Conservation (phyloP, 305 asterid genomes). For the Petunia hybrid region DNA sequence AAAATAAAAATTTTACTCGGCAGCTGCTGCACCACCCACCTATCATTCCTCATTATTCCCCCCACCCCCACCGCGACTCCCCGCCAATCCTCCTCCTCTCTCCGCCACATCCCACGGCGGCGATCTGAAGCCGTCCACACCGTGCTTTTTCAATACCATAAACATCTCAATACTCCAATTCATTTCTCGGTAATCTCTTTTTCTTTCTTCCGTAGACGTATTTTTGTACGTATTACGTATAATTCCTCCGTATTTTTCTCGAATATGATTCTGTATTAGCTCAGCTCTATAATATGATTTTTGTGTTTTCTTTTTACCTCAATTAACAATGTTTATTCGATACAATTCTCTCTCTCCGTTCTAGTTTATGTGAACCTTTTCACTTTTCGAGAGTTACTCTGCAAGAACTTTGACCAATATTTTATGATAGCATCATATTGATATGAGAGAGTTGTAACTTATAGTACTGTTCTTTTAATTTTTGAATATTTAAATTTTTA, state of each 20-base stretch:
- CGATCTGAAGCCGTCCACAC: not conserved
- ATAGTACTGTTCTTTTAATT: no score
- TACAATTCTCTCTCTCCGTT: no score
- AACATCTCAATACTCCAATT: not conserved
- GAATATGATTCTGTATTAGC: constrained; percentile 3
- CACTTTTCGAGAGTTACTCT: no score
- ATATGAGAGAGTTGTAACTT: no score
- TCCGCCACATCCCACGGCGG: not conserved
- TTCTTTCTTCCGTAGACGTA: not conserved
- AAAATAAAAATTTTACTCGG: not conserved
- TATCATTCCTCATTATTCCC: not conserved
- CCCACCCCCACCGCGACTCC: not conserved
- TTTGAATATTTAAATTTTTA: no score
- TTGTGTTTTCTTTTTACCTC: not conserved
- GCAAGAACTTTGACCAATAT: no score
- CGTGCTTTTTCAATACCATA: no score
- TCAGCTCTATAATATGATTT: no score
- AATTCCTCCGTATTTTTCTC: not conserved
- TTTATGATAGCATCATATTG: no score
- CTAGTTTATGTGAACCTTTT: no score
- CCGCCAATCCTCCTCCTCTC: not conserved
- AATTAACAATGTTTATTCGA: constrained; percentile 12
- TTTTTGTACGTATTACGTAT: constrained; percentile 16
- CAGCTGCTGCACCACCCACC: not conserved
- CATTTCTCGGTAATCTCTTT: not conserved